phyloP scores from a whole-genome alignment of 2,329 filamentous ascomycete genomes.

The Aspergillus japonicus region DNA sequence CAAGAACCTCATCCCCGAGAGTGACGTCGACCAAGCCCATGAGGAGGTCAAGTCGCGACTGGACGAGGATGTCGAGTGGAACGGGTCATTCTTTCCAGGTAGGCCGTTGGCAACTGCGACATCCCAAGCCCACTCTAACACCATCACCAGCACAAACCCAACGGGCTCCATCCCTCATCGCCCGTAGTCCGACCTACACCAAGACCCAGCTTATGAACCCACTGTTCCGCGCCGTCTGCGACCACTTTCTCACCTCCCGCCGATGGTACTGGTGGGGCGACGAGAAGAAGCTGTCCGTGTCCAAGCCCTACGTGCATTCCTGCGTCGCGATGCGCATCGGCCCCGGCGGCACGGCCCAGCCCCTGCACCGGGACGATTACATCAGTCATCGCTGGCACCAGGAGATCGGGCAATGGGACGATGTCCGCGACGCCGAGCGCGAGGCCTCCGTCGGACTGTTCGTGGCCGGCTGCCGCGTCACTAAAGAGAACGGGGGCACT shows the following conservation, averaged over 20 bases:
- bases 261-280: conserved; percentile 31
- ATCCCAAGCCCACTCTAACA: background rate
- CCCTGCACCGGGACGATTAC: conserved; percentile 22
- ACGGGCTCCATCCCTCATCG: conserved; percentile 10
- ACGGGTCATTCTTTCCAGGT: conserved; percentile 1
- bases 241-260: conserved; percentile 28
- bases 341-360: conserved; percentile 24
- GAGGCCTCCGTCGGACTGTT: conserved; percentile 25
- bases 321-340: conserved; percentile 21
- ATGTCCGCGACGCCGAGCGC: conserved; percentile 15
- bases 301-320: conserved; percentile 24
- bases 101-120: too few relatives aligned
- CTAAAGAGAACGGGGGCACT: conserved; percentile 32
- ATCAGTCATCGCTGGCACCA: conserved; percentile 8
- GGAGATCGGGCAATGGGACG: conserved; percentile 5
- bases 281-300: conserved; percentile 26
- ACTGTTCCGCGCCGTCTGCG: conserved; percentile 26
- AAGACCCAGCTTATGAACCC: conserved; percentile 24
- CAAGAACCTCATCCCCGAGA: background rate
- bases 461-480: conserved; percentile 26
- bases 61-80: background rate
- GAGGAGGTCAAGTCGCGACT: background rate
- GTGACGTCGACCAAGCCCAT: conserved; percentile 3
- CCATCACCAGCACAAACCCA: conserved; percentile 9
- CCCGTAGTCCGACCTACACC: conserved; percentile 5